Percentiles rank a stretch among this genome's conserved stretches.
These are phyloP conservation scores for Colletotrichum sp. DNA, from an alignment of 2,329 filamentous ascomycete species.

Conservation along the genomic window DNA sequence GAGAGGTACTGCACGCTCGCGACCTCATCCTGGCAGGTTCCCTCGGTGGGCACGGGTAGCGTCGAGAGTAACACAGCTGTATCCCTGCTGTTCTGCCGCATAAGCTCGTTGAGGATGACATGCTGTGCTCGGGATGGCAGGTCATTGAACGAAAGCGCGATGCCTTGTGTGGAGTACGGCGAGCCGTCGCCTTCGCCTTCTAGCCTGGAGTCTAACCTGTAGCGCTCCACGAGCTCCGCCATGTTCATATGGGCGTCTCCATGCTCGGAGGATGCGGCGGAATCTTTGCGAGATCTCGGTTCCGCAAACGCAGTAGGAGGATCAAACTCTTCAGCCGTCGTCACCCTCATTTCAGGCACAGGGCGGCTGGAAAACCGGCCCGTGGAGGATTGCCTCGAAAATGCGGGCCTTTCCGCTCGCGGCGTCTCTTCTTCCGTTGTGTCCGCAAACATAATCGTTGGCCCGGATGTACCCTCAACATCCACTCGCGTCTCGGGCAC, in stretches of 20 bases:
- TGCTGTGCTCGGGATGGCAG: constrained; percentile 85
- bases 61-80: constrained; percentile 86
- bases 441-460: constrained; percentile 78
- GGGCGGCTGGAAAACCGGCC: constrained; percentile 68
- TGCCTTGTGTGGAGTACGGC: constrained; percentile 61
- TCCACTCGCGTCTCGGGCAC: constrained; percentile 74
- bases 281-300: constrained; percentile 42
- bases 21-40: constrained; percentile 72
- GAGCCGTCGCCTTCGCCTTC: constrained; percentile 37
- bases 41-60: constrained; percentile 79
- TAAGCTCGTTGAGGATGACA: constrained; percentile 85
- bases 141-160: constrained; percentile 85
- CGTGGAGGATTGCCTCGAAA: constrained; percentile 51
- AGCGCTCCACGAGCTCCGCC: constrained; percentile 47
- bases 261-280: constrained; percentile 33
- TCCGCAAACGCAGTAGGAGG: constrained; percentile 70
- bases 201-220: constrained; percentile 30
- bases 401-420: constrained; percentile 39
- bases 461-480: constrained; percentile 67
- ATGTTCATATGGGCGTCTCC: constrained; percentile 48
- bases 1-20: constrained; percentile 77
- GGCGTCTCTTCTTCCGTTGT: constrained; percentile 31
- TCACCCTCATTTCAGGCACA: constrained; percentile 64
- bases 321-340: constrained; percentile 56
- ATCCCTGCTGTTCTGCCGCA: constrained; percentile 68